These are phyloP conservation scores for Xylariaceae sp. DNA, from an alignment of 2,329 filamentous ascomycete genomes.

Conservation along the genomic window DNA sequence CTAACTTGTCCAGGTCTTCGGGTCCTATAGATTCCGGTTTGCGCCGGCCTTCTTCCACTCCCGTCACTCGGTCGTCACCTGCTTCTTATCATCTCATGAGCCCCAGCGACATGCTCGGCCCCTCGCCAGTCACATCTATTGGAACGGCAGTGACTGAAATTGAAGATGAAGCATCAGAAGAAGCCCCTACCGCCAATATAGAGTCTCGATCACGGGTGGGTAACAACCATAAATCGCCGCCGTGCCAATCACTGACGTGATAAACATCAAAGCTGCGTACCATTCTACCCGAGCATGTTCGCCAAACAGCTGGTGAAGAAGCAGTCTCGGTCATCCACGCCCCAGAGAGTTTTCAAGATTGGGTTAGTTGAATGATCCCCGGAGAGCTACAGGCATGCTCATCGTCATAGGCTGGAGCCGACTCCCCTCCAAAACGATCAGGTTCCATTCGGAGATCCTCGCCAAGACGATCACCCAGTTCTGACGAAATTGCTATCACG, in stretches of 20 bases:
- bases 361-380: conserved; percentile 52
- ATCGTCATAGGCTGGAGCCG: conserved; percentile 40
- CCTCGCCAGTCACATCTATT: conserved; percentile 80
- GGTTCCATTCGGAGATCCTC: conserved; percentile 37
- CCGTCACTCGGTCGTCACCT: conserved; percentile 46
- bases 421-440: conserved; percentile 36
- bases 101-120: conserved; percentile 68
- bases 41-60: conserved; percentile 49
- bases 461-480: conserved; percentile 35
- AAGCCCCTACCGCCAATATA: conserved; percentile 43
- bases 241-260: conserved; percentile 36
- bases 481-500: conserved; percentile 36
- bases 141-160: conserved; percentile 81
- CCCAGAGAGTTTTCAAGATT: conserved; percentile 74
- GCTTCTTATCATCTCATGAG: conserved; percentile 54
- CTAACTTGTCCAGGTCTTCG: conserved; percentile 33
- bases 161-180: conserved; percentile 69
- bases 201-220: conserved; percentile 39
- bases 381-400: conserved; percentile 19
- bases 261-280: conserved; percentile 45
- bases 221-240: conserved; percentile 11
- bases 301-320: conserved; percentile 64
- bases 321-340: conserved; percentile 89
- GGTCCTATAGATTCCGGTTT: conserved; percentile 44
- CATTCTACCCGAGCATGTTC: conserved; percentile 53